Evolutionary conservation across 1,139 yeast species (phyloP).

Genomic region (Kluyveromyces marxianus): DNA sequence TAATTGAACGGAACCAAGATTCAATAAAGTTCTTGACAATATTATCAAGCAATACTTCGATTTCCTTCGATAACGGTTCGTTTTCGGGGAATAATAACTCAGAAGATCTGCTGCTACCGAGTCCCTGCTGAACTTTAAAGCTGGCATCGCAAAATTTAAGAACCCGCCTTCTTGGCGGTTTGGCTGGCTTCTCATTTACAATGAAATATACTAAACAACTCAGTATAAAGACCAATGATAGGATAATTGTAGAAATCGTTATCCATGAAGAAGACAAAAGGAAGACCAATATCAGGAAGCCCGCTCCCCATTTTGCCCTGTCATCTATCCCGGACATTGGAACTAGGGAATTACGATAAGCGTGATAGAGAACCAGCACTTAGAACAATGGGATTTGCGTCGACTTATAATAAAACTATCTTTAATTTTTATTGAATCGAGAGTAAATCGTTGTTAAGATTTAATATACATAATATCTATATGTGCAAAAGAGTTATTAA

Average conservation of each 20-base stretch:
- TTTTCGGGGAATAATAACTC: slow-evolving; percentile 26
- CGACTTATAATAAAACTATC: no score
- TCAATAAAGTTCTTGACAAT: slow-evolving; percentile 54
- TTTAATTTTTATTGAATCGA: no score
- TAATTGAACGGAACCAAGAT: slow-evolving; percentile 48
- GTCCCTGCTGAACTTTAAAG: background rate
- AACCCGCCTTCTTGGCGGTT: no score
- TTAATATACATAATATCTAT: no score
- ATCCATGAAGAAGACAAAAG: background rate
- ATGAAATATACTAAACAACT: background rate
- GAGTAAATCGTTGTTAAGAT: no score
- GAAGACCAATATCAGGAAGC: background rate
- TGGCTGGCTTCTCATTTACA: background rate
- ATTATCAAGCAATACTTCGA: slow-evolving; percentile 46
- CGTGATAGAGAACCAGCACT: no score
- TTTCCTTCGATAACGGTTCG: slow-evolving; percentile 40
- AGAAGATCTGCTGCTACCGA: background rate
- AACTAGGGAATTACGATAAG: no score
- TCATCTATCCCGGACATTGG: no score
- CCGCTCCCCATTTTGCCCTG: no score
- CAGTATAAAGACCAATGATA: background rate
- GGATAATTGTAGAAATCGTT: background rate
- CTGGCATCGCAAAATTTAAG: no score
- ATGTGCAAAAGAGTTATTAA: no score
- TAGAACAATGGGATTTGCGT: no score